Percentiles rank a stretch among this genome's conserved stretches.
These are phyloP conservation scores for Carex cristatella DNA, from an alignment of 176 grass and related monocot genomes.

Conservation along the genomic window DNA sequence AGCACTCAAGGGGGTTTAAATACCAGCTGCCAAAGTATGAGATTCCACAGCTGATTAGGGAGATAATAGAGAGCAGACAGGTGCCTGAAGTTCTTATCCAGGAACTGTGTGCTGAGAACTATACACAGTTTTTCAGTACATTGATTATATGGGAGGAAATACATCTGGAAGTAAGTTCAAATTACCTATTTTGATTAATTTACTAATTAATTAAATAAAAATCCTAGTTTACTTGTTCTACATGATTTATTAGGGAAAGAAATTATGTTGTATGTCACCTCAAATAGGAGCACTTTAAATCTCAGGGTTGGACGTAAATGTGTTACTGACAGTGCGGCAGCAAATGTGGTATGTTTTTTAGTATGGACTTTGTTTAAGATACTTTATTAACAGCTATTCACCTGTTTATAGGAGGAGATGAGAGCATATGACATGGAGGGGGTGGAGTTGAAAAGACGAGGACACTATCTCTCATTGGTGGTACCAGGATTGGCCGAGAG, in stretches of 20 bases:
- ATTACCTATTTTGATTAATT: background rate
- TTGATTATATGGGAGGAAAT: constrained; percentile 89
- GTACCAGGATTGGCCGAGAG: constrained; percentile 84
- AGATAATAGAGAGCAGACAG: constrained; percentile 61
- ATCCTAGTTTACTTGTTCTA: constrained; percentile 15
- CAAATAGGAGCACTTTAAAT: background rate
- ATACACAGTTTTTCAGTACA: constrained; percentile 55
- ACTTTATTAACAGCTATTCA: constrained; percentile 30
- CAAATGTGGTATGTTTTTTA: background rate
- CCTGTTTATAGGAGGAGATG: constrained; percentile 58
- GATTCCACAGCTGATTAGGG: constrained; percentile 52
- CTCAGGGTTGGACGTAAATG: background rate
- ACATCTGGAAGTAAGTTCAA: constrained; percentile 63
- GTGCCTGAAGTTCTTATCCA: constrained; percentile 51
- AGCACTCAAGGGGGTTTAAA: constrained; percentile 47
- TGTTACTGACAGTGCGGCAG: background rate
- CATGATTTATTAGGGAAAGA: background rate
- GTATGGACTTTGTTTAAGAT: background rate
- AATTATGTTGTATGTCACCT: background rate
- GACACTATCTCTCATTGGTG: constrained; percentile 56
- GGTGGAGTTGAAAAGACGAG: constrained; percentile 56
- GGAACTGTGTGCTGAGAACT: constrained; percentile 52
- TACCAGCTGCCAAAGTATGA: constrained; percentile 61
- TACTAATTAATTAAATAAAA: background rate
- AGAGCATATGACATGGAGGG: constrained; percentile 67